A percentile compares a stretch with the other conserved stretches of the same genome.
These are phyloP conservation scores for Kwoniella sp. DNA, from an alignment of 768 basidiomycete species.

Conservation along the genomic window DNA sequence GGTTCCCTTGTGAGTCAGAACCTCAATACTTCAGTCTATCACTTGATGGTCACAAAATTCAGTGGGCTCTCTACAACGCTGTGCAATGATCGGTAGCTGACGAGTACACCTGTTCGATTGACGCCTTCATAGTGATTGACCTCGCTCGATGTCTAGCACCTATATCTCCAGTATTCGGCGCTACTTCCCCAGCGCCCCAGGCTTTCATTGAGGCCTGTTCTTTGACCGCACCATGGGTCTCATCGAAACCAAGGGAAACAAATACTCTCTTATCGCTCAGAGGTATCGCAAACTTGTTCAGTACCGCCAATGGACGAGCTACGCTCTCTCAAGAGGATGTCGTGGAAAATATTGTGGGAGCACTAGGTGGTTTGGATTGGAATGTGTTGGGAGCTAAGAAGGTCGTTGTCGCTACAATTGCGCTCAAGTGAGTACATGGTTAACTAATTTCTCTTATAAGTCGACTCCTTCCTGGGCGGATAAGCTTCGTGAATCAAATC, in stretches of 20 bases:
- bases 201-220: slow-evolving; percentile 70
- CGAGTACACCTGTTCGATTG: too few species aligned
- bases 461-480: too few species aligned
- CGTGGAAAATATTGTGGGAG: slow-evolving; percentile 52
- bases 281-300: slow-evolving; percentile 76
- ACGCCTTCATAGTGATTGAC: slow-evolving; percentile 69
- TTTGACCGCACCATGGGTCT: slow-evolving; percentile 64
- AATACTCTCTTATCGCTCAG: slow-evolving; percentile 80
- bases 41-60: too few species aligned
- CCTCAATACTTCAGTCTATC: too few species aligned
- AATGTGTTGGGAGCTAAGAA: slow-evolving; percentile 70
- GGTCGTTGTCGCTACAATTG: slow-evolving; percentile 74
- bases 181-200: slow-evolving; percentile 62
- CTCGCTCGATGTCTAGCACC: slow-evolving; percentile 74
- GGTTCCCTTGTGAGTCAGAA: slow-evolving; percentile 51
- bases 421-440: slow-evolving; percentile 93
- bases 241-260: slow-evolving; percentile 74
- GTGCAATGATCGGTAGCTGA: too few species aligned
- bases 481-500: neutral
- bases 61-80: too few species aligned
- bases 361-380: slow-evolving; percentile 62
- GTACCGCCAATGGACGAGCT: slow-evolving; percentile 53
- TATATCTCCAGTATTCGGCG: slow-evolving; percentile 62
- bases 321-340: slow-evolving; percentile 28
- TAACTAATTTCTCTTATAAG: too few species aligned